A percentile compares a stretch with the other conserved stretches of the same genome.
Conservation (phyloP, 2,329 filamentous ascomycete genomes). For the Metarhizium rileyi region DNA sequence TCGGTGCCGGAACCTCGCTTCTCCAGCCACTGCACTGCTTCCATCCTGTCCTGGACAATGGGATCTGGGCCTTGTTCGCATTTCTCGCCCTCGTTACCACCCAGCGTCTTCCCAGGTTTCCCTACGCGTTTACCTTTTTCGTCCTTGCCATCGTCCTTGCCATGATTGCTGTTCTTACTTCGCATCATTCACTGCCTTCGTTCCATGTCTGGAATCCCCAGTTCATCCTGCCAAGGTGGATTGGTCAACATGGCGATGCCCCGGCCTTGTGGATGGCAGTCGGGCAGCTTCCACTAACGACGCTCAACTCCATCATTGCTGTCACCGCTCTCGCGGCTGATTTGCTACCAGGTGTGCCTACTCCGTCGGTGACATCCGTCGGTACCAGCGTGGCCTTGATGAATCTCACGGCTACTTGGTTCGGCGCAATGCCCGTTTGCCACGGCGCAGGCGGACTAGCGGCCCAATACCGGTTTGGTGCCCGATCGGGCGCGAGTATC, state of each 20-base stretch:
- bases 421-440: conserved; percentile 90
- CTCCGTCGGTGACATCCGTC: conserved; percentile 65
- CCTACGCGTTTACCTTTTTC: conserved; percentile 71
- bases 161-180: conserved; percentile 25
- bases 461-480: conserved; percentile 84
- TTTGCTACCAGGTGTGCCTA: conserved; percentile 57
- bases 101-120: conserved; percentile 55
- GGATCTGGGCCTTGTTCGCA: conserved; percentile 64
- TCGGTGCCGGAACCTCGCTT: conserved; percentile 64
- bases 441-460: conserved; percentile 88
- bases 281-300: conserved; percentile 82
- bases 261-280: conserved; percentile 52
- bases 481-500: conserved; percentile 75
- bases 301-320: conserved; percentile 85
- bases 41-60: conserved; percentile 62
- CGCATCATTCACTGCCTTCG: conserved; percentile 32
- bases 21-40: conserved; percentile 61
- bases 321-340: conserved; percentile 71
- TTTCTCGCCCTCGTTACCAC: conserved; percentile 63
- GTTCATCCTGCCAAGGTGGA: conserved; percentile 26
- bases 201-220: conserved; percentile 53
- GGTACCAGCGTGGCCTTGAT: conserved; percentile 74
- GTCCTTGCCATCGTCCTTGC: conserved; percentile 59
- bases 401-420: conserved; percentile 82
- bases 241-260: conserved; percentile 15